These are phyloP conservation scores for Rhodamnia rubescens DNA, from an alignment of 345 rosid genomes.

Conservation along the genomic window DNA sequence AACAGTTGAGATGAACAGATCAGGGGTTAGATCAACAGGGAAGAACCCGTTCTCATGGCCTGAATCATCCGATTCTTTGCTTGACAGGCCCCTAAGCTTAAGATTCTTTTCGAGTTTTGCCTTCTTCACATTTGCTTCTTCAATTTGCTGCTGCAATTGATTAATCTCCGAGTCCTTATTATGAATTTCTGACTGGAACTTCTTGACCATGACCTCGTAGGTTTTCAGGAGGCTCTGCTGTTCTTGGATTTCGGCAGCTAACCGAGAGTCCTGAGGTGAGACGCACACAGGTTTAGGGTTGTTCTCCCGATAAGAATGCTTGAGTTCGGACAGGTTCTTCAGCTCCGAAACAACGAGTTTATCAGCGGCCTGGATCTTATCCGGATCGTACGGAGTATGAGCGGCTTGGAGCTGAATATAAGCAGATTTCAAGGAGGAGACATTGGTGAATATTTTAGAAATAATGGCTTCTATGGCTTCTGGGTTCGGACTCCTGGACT, in stretches of 20 bases:
- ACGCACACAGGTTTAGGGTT: slow-evolving; percentile 9
- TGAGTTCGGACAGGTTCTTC: slow-evolving; percentile 10
- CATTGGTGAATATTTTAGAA: slow-evolving; percentile 7
- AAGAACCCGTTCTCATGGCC: slow-evolving; percentile 5
- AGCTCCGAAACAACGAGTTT: slow-evolving; percentile 4
- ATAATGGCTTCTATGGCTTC: slow-evolving; percentile 10
- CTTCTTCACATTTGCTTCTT: slow-evolving; percentile 10
- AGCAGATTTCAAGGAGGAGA: slow-evolving; percentile 14
- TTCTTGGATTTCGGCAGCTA: slow-evolving; percentile 17
- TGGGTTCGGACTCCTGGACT: slow-evolving; percentile 8
- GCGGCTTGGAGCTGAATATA: slow-evolving; percentile 13
- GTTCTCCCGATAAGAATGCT: slow-evolving; percentile 12
- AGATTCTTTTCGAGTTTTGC: slow-evolving; percentile 14
- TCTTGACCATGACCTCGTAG: slow-evolving; percentile 16
- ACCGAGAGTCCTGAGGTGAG: slow-evolving; percentile 16
- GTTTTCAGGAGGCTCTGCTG: slow-evolving; percentile 17
- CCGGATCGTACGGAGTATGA: slow-evolving; percentile 15
- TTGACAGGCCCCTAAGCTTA: slow-evolving; percentile 13
- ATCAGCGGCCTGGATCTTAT: slow-evolving; percentile 13
- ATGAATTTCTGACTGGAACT: slow-evolving; percentile 15
- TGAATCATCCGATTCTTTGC: slow-evolving; percentile 7
- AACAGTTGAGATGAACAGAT: slow-evolving; percentile 8
- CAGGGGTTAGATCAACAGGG: slow-evolving; percentile 11
- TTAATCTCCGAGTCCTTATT: slow-evolving; percentile 9
- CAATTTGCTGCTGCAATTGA: slow-evolving; percentile 11